These are phyloP conservation scores for Stereum hirsutum DNA, from an alignment of 1,284 basidiomycete genomes.

Conservation along the genomic window DNA sequence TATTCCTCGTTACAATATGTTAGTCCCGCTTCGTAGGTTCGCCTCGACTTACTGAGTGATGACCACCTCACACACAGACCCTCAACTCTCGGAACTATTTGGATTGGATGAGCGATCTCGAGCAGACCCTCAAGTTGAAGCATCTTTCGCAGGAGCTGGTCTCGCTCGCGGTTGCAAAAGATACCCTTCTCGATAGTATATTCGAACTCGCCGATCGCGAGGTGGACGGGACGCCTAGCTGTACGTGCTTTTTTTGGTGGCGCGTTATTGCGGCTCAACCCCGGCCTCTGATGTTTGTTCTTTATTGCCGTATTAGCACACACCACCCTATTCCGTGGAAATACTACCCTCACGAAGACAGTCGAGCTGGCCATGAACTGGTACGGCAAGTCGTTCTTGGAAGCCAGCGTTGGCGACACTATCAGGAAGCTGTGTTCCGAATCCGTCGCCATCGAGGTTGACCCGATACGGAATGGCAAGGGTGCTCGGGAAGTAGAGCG, in stretches of 20 bases:
- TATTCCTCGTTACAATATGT: slow-evolving; percentile 36
- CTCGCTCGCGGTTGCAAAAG: slow-evolving; percentile 57
- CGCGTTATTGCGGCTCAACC: not conserved
- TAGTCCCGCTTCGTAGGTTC: no score
- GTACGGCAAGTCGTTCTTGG: slow-evolving; percentile 69
- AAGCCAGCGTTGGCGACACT: slow-evolving; percentile 62
- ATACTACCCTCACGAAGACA: slow-evolving; percentile 72
- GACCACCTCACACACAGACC: no score
- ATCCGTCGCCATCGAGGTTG: slow-evolving; percentile 70
- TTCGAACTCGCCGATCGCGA: slow-evolving; percentile 57
- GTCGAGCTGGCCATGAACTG: slow-evolving; percentile 71
- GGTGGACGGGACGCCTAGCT: slow-evolving; percentile 42
- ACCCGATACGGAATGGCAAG: slow-evolving; percentile 56
- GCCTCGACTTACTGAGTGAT: no score
- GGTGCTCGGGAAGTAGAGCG: slow-evolving; percentile 51
- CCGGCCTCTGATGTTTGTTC: no score
- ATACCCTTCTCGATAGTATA: slow-evolving; percentile 56
- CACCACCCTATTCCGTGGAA: slow-evolving; percentile 55
- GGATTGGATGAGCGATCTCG: slow-evolving; percentile 68
- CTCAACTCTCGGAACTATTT: slow-evolving; percentile 58
- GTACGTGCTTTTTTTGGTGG: slow-evolving; percentile 21
- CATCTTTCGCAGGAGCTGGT: slow-evolving; percentile 50
- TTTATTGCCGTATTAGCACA: slow-evolving; percentile 15
- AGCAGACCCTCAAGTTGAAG: slow-evolving; percentile 55
- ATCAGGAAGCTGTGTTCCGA: slow-evolving; percentile 63